Evolutionary conservation across 2,329 filamentous ascomycete species (phyloP).

Genomic region (Albifimbria verrucaria): DNA sequence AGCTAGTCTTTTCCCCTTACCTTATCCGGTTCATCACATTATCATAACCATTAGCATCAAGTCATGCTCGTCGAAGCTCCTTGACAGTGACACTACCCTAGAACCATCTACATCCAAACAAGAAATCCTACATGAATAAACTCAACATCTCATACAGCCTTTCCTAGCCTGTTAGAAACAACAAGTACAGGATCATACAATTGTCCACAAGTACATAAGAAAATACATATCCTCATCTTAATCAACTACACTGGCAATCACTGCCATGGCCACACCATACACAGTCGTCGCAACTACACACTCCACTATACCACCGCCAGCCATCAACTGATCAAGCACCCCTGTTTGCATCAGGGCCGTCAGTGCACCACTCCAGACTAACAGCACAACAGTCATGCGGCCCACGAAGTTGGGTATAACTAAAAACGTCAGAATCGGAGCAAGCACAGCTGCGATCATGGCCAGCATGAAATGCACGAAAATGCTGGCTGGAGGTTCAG

Average conservation of each 20-base stretch:
- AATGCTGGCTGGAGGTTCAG: not conserved
- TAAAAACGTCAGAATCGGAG: slow-evolving; percentile 57
- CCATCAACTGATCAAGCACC: slow-evolving; percentile 10
- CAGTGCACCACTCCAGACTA: slow-evolving; percentile 46
- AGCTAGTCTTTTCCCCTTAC: too few species aligned
- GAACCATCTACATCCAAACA: too few species aligned
- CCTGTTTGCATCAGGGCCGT: slow-evolving; percentile 24
- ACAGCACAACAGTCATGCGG: slow-evolving; percentile 53
- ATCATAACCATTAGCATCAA: too few species aligned
- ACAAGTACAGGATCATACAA: too few species aligned
- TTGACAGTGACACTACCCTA: too few species aligned
- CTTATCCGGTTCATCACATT: too few species aligned
- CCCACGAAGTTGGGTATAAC: slow-evolving; percentile 54
- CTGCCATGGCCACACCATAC: slow-evolving; percentile 34
- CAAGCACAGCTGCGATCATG: slow-evolving; percentile 36
- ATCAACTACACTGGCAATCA: slow-evolving; percentile 17
- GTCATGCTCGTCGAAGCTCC: too few species aligned
- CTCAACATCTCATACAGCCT: too few species aligned
- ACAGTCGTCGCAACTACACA: slow-evolving; percentile 24
- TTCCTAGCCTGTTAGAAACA: too few species aligned
- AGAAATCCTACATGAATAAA: too few species aligned
- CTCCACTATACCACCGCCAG: slow-evolving; percentile 14
- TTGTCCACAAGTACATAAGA: too few species aligned
- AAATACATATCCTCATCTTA: too few species aligned
- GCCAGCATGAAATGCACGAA: slow-evolving; percentile 11